A percentile compares a stretch with the other conserved stretches of the same genome.
These are phyloP conservation scores for Heliamphora pulchella DNA, from an alignment of 179 eudicot genomes.

Conservation along the genomic window DNA sequence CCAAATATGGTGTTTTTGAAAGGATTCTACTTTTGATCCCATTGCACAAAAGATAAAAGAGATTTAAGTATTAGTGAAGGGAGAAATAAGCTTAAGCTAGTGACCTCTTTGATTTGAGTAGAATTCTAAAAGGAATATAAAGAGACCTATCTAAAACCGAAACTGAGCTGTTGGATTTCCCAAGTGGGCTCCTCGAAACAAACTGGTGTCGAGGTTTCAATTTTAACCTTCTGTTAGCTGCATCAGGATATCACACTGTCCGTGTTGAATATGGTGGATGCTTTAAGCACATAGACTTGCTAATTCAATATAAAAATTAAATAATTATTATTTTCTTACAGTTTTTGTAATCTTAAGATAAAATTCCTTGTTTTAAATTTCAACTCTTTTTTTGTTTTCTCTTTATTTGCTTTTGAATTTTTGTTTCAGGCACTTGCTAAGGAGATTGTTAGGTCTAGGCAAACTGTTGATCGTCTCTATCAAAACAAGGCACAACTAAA, in stretches of 20 bases:
- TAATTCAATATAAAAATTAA: neutral
- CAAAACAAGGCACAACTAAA: constrained; percentile 94
- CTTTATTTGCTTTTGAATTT: constrained; percentile 6
- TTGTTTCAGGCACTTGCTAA: constrained; percentile 71
- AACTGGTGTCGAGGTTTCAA: too few relatives aligned
- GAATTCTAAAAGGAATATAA: too few relatives aligned
- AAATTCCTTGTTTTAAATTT: neutral
- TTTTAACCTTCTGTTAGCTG: neutral
- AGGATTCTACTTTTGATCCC: too few relatives aligned
- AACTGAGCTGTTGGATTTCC: too few relatives aligned
- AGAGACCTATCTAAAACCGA: too few relatives aligned
- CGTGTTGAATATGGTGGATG: neutral
- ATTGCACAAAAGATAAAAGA: too few relatives aligned
- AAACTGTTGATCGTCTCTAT: constrained; percentile 82
- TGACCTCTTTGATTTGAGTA: too few relatives aligned
- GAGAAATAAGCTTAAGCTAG: too few relatives aligned
- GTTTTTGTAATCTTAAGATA: neutral
- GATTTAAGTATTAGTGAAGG: too few relatives aligned
- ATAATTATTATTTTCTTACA: neutral
- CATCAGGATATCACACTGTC: neutral
- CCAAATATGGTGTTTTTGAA: too few relatives aligned
- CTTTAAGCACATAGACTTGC: neutral
- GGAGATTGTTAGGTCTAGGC: constrained; percentile 78
- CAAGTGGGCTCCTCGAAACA: too few relatives aligned
- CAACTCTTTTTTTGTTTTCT: neutral